Evolutionary conservation across 2,329 filamentous ascomycete species (phyloP).

Genomic region (Beauveria pseudobassiana): DNA sequence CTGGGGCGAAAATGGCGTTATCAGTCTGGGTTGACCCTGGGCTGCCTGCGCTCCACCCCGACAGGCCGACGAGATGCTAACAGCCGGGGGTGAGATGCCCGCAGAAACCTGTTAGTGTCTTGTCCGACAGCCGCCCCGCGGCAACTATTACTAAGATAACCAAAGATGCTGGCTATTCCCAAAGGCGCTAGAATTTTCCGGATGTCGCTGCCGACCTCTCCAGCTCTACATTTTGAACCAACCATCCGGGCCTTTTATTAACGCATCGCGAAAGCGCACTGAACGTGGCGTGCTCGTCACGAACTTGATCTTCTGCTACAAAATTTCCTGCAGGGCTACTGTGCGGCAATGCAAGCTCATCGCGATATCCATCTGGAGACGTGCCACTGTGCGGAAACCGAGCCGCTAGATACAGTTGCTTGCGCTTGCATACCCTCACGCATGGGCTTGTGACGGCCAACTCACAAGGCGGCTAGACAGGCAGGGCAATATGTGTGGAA

Average conservation of each 20-base stretch:
- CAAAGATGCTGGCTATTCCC: not conserved
- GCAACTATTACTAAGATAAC: conserved; percentile 4
- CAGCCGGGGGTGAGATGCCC: not conserved
- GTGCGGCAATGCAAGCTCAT: no score
- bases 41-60: conserved; percentile 5
- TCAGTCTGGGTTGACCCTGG: conserved; percentile 13
- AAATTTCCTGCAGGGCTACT: no score
- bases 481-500: no score
- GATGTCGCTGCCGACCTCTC: not conserved
- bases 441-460: no score
- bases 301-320: no score
- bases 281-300: no score
- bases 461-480: no score
- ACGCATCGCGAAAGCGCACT: no score
- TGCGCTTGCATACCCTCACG: no score
- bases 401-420: no score
- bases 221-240: not conserved
- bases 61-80: conserved; percentile 5
- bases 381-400: no score
- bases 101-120: not conserved
- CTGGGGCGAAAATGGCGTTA: conserved; percentile 33
- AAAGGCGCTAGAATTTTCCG: conserved; percentile 6
- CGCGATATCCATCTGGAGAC: no score
- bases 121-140: conserved; percentile 8
- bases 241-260: not conserved